phyloP scores from a whole-genome alignment of 2,329 filamentous ascomycete species.

The Periglandula ipomoeae region DNA sequence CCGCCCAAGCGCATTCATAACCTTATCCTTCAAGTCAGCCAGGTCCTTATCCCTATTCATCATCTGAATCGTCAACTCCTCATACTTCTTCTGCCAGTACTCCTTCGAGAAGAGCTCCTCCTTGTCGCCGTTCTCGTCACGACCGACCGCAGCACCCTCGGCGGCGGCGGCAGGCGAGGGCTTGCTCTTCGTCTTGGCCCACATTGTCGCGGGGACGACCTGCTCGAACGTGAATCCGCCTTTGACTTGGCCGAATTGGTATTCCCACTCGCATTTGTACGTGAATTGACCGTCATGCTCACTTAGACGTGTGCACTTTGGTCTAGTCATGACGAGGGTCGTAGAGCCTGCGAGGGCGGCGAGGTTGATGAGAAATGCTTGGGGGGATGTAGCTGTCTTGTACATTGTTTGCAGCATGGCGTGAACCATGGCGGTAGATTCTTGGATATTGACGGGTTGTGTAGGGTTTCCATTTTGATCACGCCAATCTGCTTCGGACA shows the following conservation, averaged over 20 bases:
- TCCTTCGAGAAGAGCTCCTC: conserved; percentile 20
- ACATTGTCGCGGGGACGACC: conserved; percentile 33
- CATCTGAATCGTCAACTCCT: conserved; percentile 49
- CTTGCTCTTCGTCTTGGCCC: conserved; percentile 25
- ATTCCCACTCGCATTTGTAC: conserved; percentile 47
- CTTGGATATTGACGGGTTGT: conserved; percentile 37
- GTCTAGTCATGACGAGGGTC: conserved; percentile 35
- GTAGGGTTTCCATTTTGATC: conserved; percentile 35
- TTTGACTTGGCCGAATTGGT: conserved; percentile 42
- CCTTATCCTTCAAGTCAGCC: conserved; percentile 30
- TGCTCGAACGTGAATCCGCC: conserved; percentile 46
- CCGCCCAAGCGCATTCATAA: conserved; percentile 29
- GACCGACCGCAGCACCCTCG: conserved; percentile 7
- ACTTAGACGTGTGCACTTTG: conserved; percentile 34
- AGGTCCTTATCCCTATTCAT: conserved; percentile 48
- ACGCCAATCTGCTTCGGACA: conserved; percentile 42
- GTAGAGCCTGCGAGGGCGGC: conserved; percentile 46
- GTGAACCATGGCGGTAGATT: conserved; percentile 44
- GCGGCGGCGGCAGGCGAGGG: conserved; percentile 4
- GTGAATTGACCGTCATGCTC: conserved; percentile 29
- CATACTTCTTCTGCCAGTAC: conserved; percentile 45
- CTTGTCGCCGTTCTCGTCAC: conserved; percentile 9
- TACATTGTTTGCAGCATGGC: conserved; percentile 44
- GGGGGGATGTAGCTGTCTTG: conserved; percentile 38
- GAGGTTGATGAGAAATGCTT: conserved; percentile 51